phyloP scores from a whole-genome alignment of 768 basidiomycete species.

The Russula virescens region DNA sequence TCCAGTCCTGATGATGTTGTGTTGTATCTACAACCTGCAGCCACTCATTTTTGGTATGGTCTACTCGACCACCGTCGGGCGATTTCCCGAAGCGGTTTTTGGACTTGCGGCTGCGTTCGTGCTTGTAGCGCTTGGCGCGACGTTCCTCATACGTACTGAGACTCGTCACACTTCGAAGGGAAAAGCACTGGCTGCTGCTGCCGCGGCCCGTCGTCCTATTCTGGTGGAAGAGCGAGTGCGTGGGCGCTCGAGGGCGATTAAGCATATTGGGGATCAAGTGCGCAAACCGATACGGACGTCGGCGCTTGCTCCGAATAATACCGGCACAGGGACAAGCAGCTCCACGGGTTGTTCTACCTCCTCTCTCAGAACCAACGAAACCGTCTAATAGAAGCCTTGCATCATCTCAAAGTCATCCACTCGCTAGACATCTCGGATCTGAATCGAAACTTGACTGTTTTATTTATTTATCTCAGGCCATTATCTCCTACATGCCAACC shows the following conservation, averaged over 20 bases:
- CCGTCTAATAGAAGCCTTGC: not conserved
- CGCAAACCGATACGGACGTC: not conserved
- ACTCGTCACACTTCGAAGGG: slow-evolving; percentile 13
- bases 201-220: not conserved
- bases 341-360: not conserved
- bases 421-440: too few species aligned
- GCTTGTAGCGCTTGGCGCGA: slow-evolving; percentile 40
- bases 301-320: not conserved
- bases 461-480: too few species aligned
- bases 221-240: slow-evolving; percentile 17
- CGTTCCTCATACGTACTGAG: slow-evolving; percentile 39
- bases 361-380: not conserved
- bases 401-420: not conserved
- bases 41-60: slow-evolving; percentile 63
- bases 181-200: slow-evolving; percentile 11
- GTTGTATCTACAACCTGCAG: slow-evolving; percentile 34
- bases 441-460: too few species aligned
- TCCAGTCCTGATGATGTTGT: not conserved
- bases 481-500: too few species aligned
- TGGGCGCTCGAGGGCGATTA: slow-evolving; percentile 23
- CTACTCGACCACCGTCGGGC: slow-evolving; percentile 58
- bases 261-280: slow-evolving; percentile 23
- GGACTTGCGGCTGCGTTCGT: slow-evolving; percentile 51
- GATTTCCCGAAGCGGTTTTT: slow-evolving; percentile 66
- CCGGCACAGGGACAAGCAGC: not conserved